Conservation (phyloP, 495 filamentous ascomycete species). For the Podospora anserina region DNA sequence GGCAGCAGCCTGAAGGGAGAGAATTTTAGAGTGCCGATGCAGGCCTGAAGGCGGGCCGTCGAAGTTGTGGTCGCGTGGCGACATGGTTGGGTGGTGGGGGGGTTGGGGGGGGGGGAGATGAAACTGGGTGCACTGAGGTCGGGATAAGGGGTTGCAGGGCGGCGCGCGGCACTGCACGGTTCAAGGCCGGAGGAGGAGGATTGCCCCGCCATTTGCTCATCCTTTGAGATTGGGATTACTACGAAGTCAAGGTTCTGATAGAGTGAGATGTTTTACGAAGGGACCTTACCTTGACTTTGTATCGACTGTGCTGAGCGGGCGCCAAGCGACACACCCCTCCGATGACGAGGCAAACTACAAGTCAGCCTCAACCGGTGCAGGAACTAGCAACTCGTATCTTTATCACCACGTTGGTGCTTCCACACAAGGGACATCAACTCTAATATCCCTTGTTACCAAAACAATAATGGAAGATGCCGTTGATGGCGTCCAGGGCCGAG, state of each 20-base stretch:
- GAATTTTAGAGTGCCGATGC: neutral
- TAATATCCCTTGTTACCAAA: neutral
- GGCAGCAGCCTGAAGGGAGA: neutral
- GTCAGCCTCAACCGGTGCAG: neutral
- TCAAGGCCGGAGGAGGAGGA: neutral
- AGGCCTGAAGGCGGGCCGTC: neutral
- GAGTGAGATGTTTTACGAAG: neutral
- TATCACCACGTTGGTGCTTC: neutral
- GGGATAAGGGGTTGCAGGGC: neutral
- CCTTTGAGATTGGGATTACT: neutral
- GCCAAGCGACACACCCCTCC: neutral
- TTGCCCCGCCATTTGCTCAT: neutral
- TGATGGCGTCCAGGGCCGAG: neutral
- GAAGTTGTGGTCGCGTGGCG: neutral
- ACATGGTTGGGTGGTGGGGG: neutral
- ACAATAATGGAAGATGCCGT: neutral
- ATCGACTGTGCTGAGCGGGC: neutral
- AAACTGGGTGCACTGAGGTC: neutral
- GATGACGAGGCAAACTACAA: neutral
- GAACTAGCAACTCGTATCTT: neutral
- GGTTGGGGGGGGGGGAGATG: neutral
- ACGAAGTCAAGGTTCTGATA: neutral
- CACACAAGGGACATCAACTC: neutral
- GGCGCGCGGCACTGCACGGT: neutral
- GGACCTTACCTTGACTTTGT: neutral